Conservation (phyloP, 1,284 basidiomycete genomes). For the Trametes pubescens region DNA sequence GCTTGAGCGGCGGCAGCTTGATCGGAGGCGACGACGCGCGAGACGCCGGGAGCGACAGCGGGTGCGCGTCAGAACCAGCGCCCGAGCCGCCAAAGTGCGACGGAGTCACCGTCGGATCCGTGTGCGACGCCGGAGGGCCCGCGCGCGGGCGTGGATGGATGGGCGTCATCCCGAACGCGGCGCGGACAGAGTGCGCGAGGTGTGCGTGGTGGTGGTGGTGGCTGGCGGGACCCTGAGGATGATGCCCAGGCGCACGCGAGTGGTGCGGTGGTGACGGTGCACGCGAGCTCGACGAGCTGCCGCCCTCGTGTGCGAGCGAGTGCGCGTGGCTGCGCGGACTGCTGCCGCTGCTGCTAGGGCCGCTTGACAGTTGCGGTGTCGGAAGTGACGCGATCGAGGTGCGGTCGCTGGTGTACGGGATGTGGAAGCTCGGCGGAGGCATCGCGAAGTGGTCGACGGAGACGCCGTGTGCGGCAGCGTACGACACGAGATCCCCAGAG, state of each 20-base stretch:
- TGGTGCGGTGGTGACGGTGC: conserved; percentile 55
- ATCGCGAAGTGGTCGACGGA: conserved; percentile 30
- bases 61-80: conserved; percentile 41
- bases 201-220: conserved; percentile 58
- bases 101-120: conserved; percentile 46
- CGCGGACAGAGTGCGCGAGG: conserved; percentile 80
- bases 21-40: conserved; percentile 74
- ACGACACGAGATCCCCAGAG: conserved; percentile 42
- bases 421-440: conserved; percentile 36
- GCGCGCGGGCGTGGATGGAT: conserved; percentile 57
- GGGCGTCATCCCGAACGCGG: conserved; percentile 91
- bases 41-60: conserved; percentile 57
- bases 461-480: conserved; percentile 30
- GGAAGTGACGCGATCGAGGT: conserved; percentile 48
- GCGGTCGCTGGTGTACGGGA: conserved; percentile 46
- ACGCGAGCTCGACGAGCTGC: conserved; percentile 56
- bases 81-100: conserved; percentile 41
- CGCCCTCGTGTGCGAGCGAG: conserved; percentile 45
- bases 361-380: conserved; percentile 69
- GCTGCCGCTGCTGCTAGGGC: conserved; percentile 64
- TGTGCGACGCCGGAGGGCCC: conserved; percentile 43
- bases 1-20: conserved; percentile 69
- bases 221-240: conserved; percentile 21
- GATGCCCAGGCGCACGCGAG: conserved; percentile 20
- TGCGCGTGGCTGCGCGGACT: conserved; percentile 56